These are phyloP conservation scores for Abrus precatorius DNA, from an alignment of 306 rosid genomes.

Conservation along the genomic window DNA sequence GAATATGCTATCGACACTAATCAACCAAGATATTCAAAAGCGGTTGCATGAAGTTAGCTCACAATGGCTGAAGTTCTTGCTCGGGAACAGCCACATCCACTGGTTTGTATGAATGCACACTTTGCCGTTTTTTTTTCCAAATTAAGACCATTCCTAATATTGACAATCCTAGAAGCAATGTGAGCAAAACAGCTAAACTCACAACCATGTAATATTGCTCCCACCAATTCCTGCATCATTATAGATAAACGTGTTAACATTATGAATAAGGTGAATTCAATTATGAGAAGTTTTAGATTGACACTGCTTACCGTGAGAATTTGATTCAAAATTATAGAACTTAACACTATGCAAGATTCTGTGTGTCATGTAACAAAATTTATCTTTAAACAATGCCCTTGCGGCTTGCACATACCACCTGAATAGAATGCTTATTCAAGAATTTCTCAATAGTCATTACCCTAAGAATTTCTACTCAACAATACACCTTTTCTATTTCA, in stretches of 20 bases:
- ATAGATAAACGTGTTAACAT: constrained; percentile 37
- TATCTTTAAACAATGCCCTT: neutral
- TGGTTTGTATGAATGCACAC: constrained; percentile 69
- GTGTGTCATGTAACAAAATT: neutral
- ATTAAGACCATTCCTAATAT: constrained; percentile 67
- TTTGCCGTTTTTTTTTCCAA: constrained; percentile 69
- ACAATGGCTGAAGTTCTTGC: constrained; percentile 92
- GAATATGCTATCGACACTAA: constrained; percentile 49
- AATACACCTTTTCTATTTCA: neutral
- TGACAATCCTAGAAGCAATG: constrained; percentile 61
- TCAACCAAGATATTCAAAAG: constrained; percentile 45
- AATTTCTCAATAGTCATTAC: constrained; percentile 10
- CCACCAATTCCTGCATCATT: constrained; percentile 78
- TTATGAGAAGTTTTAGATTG: constrained; percentile 25
- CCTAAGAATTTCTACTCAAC: neutral
- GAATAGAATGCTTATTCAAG: constrained; percentile 18
- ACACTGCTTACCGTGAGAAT: constrained; percentile 3
- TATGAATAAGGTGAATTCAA: constrained; percentile 32
- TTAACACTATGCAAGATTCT: neutral
- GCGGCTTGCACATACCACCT: neutral
- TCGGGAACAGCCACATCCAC: constrained; percentile 71
- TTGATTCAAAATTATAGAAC: constrained; percentile 27
- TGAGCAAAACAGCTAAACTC: constrained; percentile 56
- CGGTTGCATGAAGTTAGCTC: constrained; percentile 48
- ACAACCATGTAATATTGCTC: constrained; percentile 54